Conservation (phyloP, 2,329 filamentous ascomycete species). For the Ceratocystis harringtonii region DNA sequence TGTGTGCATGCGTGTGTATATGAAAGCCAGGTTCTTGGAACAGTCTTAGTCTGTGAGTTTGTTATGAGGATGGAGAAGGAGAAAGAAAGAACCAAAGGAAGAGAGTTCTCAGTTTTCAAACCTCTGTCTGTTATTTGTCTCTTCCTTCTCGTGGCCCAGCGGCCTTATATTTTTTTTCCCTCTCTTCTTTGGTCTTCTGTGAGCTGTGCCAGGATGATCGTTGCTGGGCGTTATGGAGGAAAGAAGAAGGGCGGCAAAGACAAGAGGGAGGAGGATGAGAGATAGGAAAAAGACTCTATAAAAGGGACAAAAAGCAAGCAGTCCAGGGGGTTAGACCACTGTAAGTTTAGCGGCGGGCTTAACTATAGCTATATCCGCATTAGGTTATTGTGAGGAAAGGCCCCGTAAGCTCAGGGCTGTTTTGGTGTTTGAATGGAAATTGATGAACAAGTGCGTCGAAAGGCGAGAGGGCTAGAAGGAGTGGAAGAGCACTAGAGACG, state of each 20-base stretch:
- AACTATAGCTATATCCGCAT: too few species aligned
- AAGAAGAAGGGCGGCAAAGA: not conserved
- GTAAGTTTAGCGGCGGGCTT: too few species aligned
- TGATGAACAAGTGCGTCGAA: too few species aligned
- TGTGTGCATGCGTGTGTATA: too few species aligned
- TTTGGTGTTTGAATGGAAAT: too few species aligned
- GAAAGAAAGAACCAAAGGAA: not conserved
- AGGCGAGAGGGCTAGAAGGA: too few species aligned
- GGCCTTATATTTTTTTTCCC: not conserved
- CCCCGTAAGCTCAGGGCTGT: too few species aligned
- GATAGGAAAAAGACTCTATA: not conserved
- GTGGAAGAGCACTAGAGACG: too few species aligned
- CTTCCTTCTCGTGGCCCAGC: not conserved
- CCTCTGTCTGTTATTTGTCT: not conserved
- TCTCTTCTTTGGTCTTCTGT: not conserved
- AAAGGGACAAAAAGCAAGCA: too few species aligned
- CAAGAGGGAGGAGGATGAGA: not conserved
- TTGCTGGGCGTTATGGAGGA: not conserved
- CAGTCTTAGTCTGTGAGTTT: too few species aligned
- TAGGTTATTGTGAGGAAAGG: too few species aligned
- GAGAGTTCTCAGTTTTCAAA: not conserved
- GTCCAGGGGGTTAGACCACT: too few species aligned
- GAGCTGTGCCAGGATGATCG: not conserved
- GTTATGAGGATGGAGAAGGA: not conserved
- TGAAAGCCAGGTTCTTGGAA: not conserved